A percentile compares a stretch with the other conserved stretches of the same genome.
phyloP scores from a whole-genome alignment of 208 protist species.

The Leishmania braziliensis region DNA sequence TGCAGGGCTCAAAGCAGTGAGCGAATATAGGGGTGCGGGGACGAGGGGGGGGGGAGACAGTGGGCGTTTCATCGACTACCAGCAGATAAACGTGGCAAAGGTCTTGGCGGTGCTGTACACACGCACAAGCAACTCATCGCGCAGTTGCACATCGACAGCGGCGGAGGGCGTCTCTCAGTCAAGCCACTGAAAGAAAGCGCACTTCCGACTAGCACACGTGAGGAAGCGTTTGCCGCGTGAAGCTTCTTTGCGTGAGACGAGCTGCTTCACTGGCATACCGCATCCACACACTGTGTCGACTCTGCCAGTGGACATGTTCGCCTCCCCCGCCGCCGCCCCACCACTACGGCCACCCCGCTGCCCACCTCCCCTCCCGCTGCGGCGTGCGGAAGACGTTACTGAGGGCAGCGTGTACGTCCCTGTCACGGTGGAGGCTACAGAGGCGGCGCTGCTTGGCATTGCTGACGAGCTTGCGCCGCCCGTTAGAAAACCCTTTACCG shows the following conservation, averaged over 20 bases:
- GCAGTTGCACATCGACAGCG: not conserved
- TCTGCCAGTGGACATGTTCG: not conserved
- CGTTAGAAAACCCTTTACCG: conserved; percentile 43
- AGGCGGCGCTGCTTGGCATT: not conserved
- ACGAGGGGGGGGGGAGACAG: not conserved
- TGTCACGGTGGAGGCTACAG: not conserved
- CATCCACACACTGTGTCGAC: conserved; percentile 56
- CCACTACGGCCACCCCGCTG: conserved; percentile 21
- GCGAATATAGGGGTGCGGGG: not conserved
- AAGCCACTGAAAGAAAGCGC: conserved; percentile 84
- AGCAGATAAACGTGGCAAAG: not conserved
- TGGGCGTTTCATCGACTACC: not conserved
- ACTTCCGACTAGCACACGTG: conserved; percentile 68
- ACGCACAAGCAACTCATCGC: not conserved
- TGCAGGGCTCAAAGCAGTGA: not conserved
- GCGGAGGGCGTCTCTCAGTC: conserved; percentile 33
- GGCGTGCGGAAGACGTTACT: conserved; percentile 17
- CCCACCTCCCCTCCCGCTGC: conserved; percentile 15
- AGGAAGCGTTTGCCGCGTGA: conserved; percentile 74
- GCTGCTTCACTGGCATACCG: conserved; percentile 57
- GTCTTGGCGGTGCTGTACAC: not conserved
- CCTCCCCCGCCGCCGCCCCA: not conserved
- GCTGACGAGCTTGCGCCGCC: conserved; percentile 6
- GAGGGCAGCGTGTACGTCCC: conserved; percentile 59
- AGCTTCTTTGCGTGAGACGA: conserved; percentile 77